Evolutionary conservation across 352 stramenopile genomes (phyloP).

Genomic region (Globisporangium spiculum): DNA sequence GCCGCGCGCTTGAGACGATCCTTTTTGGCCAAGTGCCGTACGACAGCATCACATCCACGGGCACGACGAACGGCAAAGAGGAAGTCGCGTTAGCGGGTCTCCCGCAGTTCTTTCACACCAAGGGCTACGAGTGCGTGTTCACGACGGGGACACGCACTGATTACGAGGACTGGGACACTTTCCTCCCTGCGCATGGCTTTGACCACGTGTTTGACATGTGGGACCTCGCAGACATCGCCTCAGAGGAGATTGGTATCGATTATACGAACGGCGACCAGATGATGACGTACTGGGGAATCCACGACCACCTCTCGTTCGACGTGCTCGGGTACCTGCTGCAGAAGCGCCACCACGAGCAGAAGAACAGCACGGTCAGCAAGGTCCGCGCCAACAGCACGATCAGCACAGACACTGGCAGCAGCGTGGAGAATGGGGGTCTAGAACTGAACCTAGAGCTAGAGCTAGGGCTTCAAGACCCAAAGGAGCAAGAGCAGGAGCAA

Average conservation of each 20-base stretch:
- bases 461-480: not conserved
- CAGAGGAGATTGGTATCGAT: conserved; percentile 48
- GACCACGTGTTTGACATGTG: conserved; percentile 41
- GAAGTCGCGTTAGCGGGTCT: conserved; percentile 42
- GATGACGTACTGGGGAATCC: conserved; percentile 66
- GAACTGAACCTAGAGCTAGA: not conserved
- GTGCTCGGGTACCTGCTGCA: conserved; percentile 50
- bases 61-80: conserved; percentile 36
- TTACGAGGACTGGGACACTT: conserved; percentile 64
- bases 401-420: not conserved
- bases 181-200: conserved; percentile 57
- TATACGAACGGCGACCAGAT: conserved; percentile 48
- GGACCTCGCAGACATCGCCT: conserved; percentile 40
- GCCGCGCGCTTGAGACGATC: conserved; percentile 60
- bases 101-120: conserved; percentile 52
- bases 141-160: conserved; percentile 51
- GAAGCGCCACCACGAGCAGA: conserved; percentile 21
- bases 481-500: too few relatives aligned
- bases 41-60: conserved; percentile 50
- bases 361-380: conserved; percentile 13
- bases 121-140: conserved; percentile 64
- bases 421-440: not conserved
- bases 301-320: conserved; percentile 66
- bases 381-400: not conserved
- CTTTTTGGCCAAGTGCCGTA: conserved; percentile 66